Percentiles rank a stretch among this genome's conserved stretches.
These are phyloP conservation scores for Globisporangium acanthophoron DNA, from an alignment of 352 stramenopile genomes.

Conservation along the genomic window DNA sequence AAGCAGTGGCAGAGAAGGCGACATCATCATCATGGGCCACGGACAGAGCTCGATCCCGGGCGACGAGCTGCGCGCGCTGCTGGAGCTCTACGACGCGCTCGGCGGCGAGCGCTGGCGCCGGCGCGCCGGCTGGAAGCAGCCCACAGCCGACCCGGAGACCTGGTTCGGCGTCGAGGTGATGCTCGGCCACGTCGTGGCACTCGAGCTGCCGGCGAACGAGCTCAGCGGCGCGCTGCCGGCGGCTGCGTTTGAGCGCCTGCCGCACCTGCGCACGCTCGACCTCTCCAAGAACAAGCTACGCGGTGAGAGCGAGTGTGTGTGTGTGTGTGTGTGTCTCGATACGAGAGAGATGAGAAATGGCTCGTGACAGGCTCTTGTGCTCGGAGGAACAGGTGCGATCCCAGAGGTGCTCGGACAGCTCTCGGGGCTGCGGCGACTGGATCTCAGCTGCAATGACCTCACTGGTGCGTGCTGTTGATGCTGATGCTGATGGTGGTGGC, in stretches of 20 bases:
- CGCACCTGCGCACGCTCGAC: conserved; percentile 65
- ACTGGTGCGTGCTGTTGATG: conserved; percentile 18
- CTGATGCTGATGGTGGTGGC: neutral
- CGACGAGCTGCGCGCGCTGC: conserved; percentile 56
- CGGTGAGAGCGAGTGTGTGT: conserved; percentile 16
- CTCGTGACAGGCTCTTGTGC: neutral
- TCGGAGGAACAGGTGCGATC: conserved; percentile 32
- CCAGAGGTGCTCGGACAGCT: conserved; percentile 48
- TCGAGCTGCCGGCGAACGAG: conserved; percentile 70
- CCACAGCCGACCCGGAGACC: conserved; percentile 60
- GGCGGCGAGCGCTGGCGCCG: conserved; percentile 65
- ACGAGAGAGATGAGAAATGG: too few species aligned
- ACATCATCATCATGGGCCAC: conserved; percentile 44
- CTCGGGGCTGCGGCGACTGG: conserved; percentile 40
- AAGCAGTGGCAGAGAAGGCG: neutral
- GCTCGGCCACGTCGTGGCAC: conserved; percentile 66
- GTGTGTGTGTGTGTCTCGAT: conserved; percentile 1
- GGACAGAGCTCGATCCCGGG: conserved; percentile 74
- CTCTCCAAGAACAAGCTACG: conserved; percentile 78
- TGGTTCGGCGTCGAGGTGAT: conserved; percentile 77
- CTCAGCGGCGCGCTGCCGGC: conserved; percentile 30
- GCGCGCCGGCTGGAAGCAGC: conserved; percentile 72
- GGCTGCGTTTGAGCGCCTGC: conserved; percentile 41
- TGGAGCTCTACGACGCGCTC: conserved; percentile 70
- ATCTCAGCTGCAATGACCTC: conserved; percentile 83